Base-by-base conservation (phyloP, 1,139 yeast genomes). In the Diutina scorzettiae region DNA sequence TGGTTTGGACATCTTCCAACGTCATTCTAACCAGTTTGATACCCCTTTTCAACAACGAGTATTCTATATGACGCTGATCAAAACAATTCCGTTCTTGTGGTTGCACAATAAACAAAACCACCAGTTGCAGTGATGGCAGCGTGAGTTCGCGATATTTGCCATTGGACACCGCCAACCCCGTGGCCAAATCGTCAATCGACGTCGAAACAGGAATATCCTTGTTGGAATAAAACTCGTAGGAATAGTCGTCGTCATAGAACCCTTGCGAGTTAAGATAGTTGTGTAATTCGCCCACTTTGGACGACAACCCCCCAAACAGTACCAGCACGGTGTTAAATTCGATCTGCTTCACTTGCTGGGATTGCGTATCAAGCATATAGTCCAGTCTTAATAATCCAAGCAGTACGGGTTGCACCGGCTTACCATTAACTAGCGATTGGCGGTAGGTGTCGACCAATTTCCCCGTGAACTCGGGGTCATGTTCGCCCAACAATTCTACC, bases 281-380 rank as follows among this genome's bases (percentile, higher is more conserved):
- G 58, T 91, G 98, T 46, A 85, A 64, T 51, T 75, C 69, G 18
- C 94, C 84, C 18, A 86, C 89, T 55, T 81, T 82, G 12, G 86
- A 60, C 1, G 96, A 81, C 43, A 91, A 68, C 0, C 95, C 96
- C 19, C 95, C 96, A 66, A 91, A 91, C 1, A 97, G 87, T 2
- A 91, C 95, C 53, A 96, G 82, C 3, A 91, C 89, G 1, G 98
- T 87, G 59, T 91, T 91, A 64, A 89, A 91, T 57, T 91, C 99
- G 43, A 91, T 89, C 59, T 93, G 98, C 56, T 89, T 89, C 54
- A 91, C 81, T 23, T 58, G 53, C 23, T 60, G 59, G 12, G 47
- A 36, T 14, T 62, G 60, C 19, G 42, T 43, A 52, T 86, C 83
- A 36, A 85, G 69, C 78, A 91, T 78, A 53, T 89, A 91, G 55